phyloP scores from a whole-genome alignment of 2,329 filamentous ascomycete species.

The Phyllosticta ampelicida region DNA sequence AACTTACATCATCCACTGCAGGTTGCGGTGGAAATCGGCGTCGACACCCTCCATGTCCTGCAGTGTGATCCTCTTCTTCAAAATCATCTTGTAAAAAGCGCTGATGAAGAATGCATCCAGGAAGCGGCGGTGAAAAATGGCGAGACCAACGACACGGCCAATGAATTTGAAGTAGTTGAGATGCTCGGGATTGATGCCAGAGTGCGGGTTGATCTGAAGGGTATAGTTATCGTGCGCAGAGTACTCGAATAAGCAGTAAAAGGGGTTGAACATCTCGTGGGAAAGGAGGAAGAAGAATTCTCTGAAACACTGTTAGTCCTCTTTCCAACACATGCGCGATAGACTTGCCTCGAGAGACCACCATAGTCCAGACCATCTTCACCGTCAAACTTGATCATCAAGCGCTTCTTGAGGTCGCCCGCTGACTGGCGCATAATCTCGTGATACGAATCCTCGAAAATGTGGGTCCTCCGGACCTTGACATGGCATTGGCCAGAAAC shows the following conservation, averaged over 20 bases:
- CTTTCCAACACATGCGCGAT: background rate
- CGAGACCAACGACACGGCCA: slow-evolving; percentile 87
- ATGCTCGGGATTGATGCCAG: slow-evolving; percentile 97
- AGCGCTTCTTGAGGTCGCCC: slow-evolving; percentile 89
- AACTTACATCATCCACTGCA: slow-evolving; percentile 81
- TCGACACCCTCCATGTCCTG: slow-evolving; percentile 99
- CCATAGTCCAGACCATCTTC: slow-evolving; percentile 98
- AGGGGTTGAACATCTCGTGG: slow-evolving; percentile 99
- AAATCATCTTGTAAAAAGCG: slow-evolving; percentile 98
- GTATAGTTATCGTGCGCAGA: slow-evolving; percentile 99
- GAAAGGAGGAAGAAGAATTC: slow-evolving; percentile 99
- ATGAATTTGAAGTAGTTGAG: slow-evolving; percentile 99
- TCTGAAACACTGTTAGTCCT: slow-evolving; percentile 33
- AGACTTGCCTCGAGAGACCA: slow-evolving; percentile 65
- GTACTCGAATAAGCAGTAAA: slow-evolving; percentile 99
- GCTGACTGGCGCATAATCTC: slow-evolving; percentile 96
- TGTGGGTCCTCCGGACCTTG: slow-evolving; percentile 91
- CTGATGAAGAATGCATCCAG: slow-evolving; percentile 98
- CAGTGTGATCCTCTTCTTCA: slow-evolving; percentile 82
- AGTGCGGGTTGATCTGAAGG: slow-evolving; percentile 98
- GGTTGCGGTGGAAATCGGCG: slow-evolving; percentile 89
- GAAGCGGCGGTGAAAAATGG: slow-evolving; percentile 97
- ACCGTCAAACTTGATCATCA: slow-evolving; percentile 99
- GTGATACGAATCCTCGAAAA: slow-evolving; percentile 97
- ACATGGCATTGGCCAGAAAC: slow-evolving; percentile 95